Base-by-base conservation (phyloP, 2,329 filamentous ascomycete genomes). In the Aotearoamyces nothofagi region DNA sequence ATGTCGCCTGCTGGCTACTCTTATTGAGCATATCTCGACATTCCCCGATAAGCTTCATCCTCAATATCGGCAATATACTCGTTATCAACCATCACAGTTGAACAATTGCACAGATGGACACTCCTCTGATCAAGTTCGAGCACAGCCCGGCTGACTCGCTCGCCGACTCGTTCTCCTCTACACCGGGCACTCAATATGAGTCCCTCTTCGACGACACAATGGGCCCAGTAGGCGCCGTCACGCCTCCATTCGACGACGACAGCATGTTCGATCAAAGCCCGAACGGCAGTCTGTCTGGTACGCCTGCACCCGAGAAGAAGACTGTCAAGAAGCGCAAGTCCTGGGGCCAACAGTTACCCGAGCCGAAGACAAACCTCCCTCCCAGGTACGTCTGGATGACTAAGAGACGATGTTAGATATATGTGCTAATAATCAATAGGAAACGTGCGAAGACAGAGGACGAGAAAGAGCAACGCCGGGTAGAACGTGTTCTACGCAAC, bases 401-500 rank as follows among this genome's bases (percentile, higher is more conserved):
- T n/a, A n/a, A n/a, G n/a, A n/a, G n/a, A n/a, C n/a, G n/a, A n/a
- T n/a, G n/a, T n/a, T n/a, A n/a, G n/a, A n/a, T n/a, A n/a, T n/a
- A n/a, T n/a, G 23, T 17, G 31, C 43, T 53, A 47, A 52, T 40
- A 47, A 29, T 6, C 28, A 32, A 0, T 38, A 83, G 80, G 41
- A 98, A 98, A 71, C 83, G 90, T 37, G 90, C 90, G 44, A 98
- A 96, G 69, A 98, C 90, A 3, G 87, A 92, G 46, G 90, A 94
- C 48, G 90, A 98, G 57, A 98, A 98, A 60, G 90, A 96, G 58
- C 90, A 98, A 56, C 79, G 90, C 24, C 80, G 90, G 37, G 92
- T 96, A 31, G 90, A 98, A 62, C 82, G 90, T 37, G 90, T 98
- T 40, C 82, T 96, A 44, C 78, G 90, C 24, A 98, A 98, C 52